phyloP scores from a whole-genome alignment of 805 yeast species.

The Lachancea thermotolerans region DNA sequence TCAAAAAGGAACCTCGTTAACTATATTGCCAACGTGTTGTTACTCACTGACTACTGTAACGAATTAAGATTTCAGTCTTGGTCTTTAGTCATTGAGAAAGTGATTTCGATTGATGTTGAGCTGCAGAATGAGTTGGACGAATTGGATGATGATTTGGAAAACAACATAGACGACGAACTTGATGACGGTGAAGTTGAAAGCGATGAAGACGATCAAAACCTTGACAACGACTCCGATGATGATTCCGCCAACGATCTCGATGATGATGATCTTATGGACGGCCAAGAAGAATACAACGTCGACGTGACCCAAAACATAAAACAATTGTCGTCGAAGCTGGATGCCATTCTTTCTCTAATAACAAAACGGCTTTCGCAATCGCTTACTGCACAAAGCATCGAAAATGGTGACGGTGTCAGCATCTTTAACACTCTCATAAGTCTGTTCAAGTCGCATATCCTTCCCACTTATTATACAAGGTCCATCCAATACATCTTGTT shows the following conservation, averaged over 20 bases:
- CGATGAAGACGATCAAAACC: slow-evolving; percentile 26
- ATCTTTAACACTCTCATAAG: slow-evolving; percentile 70
- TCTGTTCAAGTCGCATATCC: slow-evolving; percentile 70
- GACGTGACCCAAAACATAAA: slow-evolving; percentile 43
- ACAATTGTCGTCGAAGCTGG: slow-evolving; percentile 61
- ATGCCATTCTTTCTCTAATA: slow-evolving; percentile 54
- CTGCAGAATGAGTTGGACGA: slow-evolving; percentile 84
- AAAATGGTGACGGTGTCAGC: slow-evolving; percentile 56
- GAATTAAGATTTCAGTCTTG: slow-evolving; percentile 71
- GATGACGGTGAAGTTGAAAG: slow-evolving; percentile 31
- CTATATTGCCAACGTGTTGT: slow-evolving; percentile 60
- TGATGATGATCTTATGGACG: slow-evolving; percentile 30
- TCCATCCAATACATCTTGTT: slow-evolving; percentile 82
- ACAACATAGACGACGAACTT: slow-evolving; percentile 42
- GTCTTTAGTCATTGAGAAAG: slow-evolving; percentile 71
- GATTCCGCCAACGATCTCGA: slow-evolving; percentile 28
- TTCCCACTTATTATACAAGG: slow-evolving; percentile 89
- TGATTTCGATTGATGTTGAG: slow-evolving; percentile 86
- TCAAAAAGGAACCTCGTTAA: slow-evolving; percentile 46
- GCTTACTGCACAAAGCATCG: slow-evolving; percentile 45
- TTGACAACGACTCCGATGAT: slow-evolving; percentile 31
- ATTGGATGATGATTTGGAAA: slow-evolving; percentile 65
- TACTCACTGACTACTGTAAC: slow-evolving; percentile 58
- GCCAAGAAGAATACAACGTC: slow-evolving; percentile 42
- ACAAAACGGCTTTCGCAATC: slow-evolving; percentile 44